These are phyloP conservation scores for Plasmodium berghei DNA, from an alignment of 169 alveolate genomes.

Conservation along the genomic window DNA sequence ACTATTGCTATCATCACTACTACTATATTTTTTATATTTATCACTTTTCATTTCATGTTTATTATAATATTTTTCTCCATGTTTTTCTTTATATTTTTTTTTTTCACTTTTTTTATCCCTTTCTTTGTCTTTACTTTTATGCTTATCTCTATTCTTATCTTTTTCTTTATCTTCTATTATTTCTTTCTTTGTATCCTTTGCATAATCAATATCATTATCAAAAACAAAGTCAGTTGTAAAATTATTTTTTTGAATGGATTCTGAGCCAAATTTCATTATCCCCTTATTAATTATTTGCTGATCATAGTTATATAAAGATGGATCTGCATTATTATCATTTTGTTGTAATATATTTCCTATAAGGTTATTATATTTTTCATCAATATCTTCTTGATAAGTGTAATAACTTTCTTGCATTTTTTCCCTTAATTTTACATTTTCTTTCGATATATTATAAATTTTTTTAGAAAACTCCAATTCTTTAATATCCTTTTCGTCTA, in stretches of 20 bases:
- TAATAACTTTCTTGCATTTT: constrained; percentile 82
- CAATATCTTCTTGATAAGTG: constrained; percentile 90
- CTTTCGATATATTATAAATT: constrained; percentile 91
- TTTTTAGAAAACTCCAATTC: constrained; percentile 89
- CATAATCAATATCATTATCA: constrained; percentile 23
- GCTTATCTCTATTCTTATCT: constrained; percentile 15
- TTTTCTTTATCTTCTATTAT: constrained; percentile 28
- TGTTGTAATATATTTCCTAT: constrained; percentile 66
- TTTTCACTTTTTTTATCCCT: background rate
- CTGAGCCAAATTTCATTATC: constrained; percentile 68
- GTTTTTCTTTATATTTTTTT: background rate
- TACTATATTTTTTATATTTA: background rate
- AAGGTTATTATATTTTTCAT: constrained; percentile 88
- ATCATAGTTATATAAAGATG: constrained; percentile 49
- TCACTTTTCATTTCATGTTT: background rate
- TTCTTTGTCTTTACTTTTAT: background rate
- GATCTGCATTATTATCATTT: constrained; percentile 37
- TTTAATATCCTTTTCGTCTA: constrained; percentile 79
- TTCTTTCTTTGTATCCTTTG: constrained; percentile 40
- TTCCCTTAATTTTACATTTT: constrained; percentile 88
- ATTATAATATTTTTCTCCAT: background rate
- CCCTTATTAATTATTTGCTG: constrained; percentile 63
- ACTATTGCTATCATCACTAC: constrained; percentile 1
- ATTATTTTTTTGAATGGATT: constrained; percentile 8
- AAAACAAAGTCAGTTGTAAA: constrained; percentile 38